phyloP scores from a whole-genome alignment of 2,329 filamentous ascomycete species.

The Thermomyces lanuginosus region DNA sequence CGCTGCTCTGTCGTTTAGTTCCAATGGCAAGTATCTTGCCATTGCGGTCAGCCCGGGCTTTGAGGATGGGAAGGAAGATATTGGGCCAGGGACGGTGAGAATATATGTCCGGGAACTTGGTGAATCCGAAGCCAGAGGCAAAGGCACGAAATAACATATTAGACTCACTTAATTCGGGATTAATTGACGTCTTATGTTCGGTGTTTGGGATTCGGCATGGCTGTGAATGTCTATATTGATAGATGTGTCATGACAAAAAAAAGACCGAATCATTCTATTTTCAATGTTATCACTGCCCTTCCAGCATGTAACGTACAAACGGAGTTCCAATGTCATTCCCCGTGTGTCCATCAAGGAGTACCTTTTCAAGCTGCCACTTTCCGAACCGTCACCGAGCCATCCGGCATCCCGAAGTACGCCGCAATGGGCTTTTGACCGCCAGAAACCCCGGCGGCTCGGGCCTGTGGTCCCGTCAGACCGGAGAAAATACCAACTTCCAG shows the following conservation, averaged over 20 bases:
- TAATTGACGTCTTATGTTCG: slow-evolving; percentile 5
- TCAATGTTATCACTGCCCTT: slow-evolving; percentile 1
- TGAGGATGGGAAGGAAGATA: slow-evolving; percentile 70
- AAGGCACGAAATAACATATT: slow-evolving; percentile 46
- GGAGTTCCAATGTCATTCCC: not conserved
- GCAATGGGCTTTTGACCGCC: slow-evolving; percentile 82
- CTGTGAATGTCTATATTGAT: slow-evolving; percentile 1
- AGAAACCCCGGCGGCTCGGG: slow-evolving; percentile 41
- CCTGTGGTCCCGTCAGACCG: slow-evolving; percentile 60
- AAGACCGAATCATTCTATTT: not conserved
- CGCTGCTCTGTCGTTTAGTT: slow-evolving; percentile 59
- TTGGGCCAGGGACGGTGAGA: slow-evolving; percentile 53
- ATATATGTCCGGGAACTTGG: slow-evolving; percentile 70
- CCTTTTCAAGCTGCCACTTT: slow-evolving; percentile 16
- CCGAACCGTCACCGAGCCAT: slow-evolving; percentile 48
- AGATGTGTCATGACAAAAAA: slow-evolving; percentile 3
- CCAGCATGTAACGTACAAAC: no score
- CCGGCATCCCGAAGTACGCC: slow-evolving; percentile 85
- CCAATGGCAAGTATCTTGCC: slow-evolving; percentile 61
- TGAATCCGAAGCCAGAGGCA: slow-evolving; percentile 77
- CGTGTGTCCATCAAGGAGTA: not conserved
- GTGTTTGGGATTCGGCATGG: slow-evolving; percentile 3
- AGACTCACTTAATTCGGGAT: slow-evolving; percentile 4
- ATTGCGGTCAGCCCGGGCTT: slow-evolving; percentile 74
- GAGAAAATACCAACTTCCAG: slow-evolving; percentile 85